Evolutionary conservation across 2,329 filamentous ascomycete genomes (phyloP).

Genomic region (Exophiala mesophila): DNA sequence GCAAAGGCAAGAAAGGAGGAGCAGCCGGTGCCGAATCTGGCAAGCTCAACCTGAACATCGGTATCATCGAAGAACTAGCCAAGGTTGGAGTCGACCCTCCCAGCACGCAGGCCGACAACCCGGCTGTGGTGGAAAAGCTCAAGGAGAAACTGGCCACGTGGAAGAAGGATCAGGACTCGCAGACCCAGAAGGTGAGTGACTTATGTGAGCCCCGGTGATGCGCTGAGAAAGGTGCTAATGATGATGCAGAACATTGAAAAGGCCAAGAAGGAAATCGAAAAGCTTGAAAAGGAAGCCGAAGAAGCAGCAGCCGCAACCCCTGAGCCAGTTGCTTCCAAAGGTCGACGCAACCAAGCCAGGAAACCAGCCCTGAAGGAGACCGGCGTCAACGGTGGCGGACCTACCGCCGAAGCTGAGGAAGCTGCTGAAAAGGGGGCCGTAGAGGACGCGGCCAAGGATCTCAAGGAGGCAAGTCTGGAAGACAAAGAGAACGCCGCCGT

Average conservation of each 20-base stretch:
- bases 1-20: conserved; percentile 40
- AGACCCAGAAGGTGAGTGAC: conserved; percentile 78
- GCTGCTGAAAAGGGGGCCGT: conserved; percentile 56
- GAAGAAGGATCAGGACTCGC: conserved; percentile 82
- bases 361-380: conserved; percentile 51
- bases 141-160: conserved; percentile 86
- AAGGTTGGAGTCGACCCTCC: conserved; percentile 83
- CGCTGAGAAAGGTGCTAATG: conserved; percentile 13
- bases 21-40: conserved; percentile 47
- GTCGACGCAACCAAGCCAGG: conserved; percentile 45
- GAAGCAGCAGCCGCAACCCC: conserved; percentile 48
- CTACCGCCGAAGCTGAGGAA: conserved; percentile 49
- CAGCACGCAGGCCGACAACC: conserved; percentile 77
- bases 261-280: conserved; percentile 91
- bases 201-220: too few relatives aligned
- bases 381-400: conserved; percentile 48
- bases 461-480: conserved; percentile 58
- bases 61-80: conserved; percentile 84
- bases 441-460: conserved; percentile 54
- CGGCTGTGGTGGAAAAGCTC: conserved; percentile 76
- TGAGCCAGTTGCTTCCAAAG: conserved; percentile 33
- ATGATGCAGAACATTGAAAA: conserved; percentile 82
- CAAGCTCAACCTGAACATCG: conserved; percentile 77
- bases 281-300: conserved; percentile 67
- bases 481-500: conserved; percentile 33